Evolutionary conservation across 2,329 filamentous ascomycete species (phyloP).

Genomic region (Pleomassaria siparia): DNA sequence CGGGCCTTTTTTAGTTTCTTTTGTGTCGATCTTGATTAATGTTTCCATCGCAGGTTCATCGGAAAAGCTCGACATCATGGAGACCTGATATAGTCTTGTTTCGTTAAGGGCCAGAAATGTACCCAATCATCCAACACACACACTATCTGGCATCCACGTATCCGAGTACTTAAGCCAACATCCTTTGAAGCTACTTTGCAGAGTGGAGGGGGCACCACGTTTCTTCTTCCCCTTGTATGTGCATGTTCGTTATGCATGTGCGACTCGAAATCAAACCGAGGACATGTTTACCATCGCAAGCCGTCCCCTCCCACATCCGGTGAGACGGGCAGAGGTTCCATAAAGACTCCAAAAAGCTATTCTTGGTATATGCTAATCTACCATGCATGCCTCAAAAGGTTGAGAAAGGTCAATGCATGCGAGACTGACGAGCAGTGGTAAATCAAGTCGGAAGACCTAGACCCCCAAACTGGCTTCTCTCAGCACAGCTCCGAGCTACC

Average conservation of each 20-base stretch:
- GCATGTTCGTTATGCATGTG: background rate
- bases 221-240: background rate
- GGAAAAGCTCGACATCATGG: too few species aligned
- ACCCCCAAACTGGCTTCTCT: background rate
- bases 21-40: background rate
- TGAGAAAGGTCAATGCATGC: background rate
- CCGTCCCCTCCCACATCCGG: background rate
- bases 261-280: background rate
- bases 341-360: background rate
- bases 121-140: background rate
- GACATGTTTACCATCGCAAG: background rate
- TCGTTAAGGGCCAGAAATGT: background rate
- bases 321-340: background rate
- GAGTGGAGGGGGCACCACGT: background rate
- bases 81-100: too few species aligned
- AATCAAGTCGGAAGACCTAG: slow-evolving; percentile 3
- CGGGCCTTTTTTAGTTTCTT: too few species aligned
- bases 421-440: background rate
- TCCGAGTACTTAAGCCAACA: background rate
- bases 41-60: too few species aligned
- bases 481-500: slow-evolving; percentile 5
- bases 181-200: background rate
- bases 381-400: background rate
- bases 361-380: background rate
- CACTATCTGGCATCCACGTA: background rate